Evolutionary conservation across 2,329 filamentous ascomycete species (phyloP).

Genomic region (Aspergillus unguis): DNA sequence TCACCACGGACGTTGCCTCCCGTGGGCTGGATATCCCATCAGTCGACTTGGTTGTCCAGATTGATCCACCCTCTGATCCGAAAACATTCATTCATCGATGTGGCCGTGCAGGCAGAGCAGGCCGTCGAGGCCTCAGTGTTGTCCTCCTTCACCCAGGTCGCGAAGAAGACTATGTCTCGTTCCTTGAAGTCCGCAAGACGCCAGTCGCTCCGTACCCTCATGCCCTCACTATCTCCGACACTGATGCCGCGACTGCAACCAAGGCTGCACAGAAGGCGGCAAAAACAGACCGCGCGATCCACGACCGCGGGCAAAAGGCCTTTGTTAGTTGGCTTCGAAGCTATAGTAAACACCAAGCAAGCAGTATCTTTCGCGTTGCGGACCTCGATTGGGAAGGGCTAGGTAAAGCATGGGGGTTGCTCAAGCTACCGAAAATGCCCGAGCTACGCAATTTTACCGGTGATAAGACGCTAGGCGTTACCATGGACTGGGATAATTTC

Average conservation of each 20-base stretch:
- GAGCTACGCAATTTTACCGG: conserved; percentile 73
- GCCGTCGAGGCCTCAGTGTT: conserved; percentile 73
- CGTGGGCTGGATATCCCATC: conserved; percentile 88
- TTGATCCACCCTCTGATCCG: conserved; percentile 81
- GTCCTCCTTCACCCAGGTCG: conserved; percentile 79
- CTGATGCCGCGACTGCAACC: conserved; percentile 58
- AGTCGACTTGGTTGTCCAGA: conserved; percentile 85
- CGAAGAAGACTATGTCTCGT: conserved; percentile 87
- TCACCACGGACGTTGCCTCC: conserved; percentile 90
- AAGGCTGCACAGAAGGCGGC: conserved; percentile 58
- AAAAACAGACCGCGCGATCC: conserved; percentile 61
- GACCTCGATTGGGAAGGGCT: conserved; percentile 84
- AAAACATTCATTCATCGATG: conserved; percentile 74
- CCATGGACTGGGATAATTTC: conserved; percentile 61
- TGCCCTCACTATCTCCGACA: conserved; percentile 58
- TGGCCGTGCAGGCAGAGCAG: conserved; percentile 61
- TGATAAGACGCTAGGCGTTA: conserved; percentile 59
- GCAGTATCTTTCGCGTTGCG: conserved; percentile 79
- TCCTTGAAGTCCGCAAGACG: conserved; percentile 82
- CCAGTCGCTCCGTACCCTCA: conserved; percentile 65
- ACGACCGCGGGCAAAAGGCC: conserved; percentile 84
- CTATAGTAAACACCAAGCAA: conserved; percentile 86
- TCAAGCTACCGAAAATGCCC: conserved; percentile 89
- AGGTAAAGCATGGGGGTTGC: conserved; percentile 77
- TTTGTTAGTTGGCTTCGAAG: conserved; percentile 93